A percentile compares a stretch with the other conserved stretches of the same genome.
Evolutionary conservation across 108 stramenopile species (phyloP).

Genomic region (Discostella stelligeroides): DNA sequence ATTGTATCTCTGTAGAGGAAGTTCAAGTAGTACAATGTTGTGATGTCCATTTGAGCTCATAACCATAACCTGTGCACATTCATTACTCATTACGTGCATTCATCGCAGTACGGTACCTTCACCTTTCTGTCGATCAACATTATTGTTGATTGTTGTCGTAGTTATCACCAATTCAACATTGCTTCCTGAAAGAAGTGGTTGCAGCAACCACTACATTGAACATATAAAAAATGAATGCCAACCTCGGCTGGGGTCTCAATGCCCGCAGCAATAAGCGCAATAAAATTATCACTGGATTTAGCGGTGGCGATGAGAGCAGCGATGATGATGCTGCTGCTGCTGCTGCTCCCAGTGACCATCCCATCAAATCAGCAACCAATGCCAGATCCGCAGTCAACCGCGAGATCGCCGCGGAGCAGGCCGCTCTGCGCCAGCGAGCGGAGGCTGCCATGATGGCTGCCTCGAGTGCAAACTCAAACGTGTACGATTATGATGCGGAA

Average conservation of each 20-base stretch:
- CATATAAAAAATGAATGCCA: not conserved
- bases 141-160: no score
- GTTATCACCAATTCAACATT: no score
- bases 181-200: no score
- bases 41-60: no score
- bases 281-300: conserved; percentile 21
- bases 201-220: no score
- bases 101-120: no score
- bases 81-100: no score
- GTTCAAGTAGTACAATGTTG: no score
- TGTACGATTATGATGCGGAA: conserved; percentile 78
- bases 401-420: conserved; percentile 71
- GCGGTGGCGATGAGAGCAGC: conserved; percentile 24
- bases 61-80: no score
- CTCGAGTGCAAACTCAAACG: conserved; percentile 26
- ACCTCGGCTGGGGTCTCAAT: conserved; percentile 43
- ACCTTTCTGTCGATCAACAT: no score
- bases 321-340: conserved; percentile 29
- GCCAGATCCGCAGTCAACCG: conserved; percentile 56
- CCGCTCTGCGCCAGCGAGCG: conserved; percentile 65
- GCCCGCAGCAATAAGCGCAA: conserved; percentile 31
- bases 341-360: not conserved
- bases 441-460: conserved; percentile 42
- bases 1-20: no score
- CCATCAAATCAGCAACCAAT: not conserved